Base-by-base conservation (phyloP, 2,329 filamentous ascomycete genomes). In the Alternaria metachromatica region DNA sequence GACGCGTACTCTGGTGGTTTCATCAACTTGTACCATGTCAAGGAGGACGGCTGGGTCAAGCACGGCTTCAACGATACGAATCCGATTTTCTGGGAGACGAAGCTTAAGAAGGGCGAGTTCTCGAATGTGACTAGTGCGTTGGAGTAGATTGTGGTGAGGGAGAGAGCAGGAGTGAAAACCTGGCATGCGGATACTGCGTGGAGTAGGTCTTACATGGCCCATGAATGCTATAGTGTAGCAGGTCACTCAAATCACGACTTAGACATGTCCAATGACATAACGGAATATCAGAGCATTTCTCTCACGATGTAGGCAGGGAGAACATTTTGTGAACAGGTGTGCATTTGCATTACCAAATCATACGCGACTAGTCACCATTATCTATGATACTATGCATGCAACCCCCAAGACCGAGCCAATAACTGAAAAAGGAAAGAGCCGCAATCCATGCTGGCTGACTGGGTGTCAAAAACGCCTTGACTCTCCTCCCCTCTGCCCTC, bases 21-120 rank as follows among this genome's bases (percentile, higher is more conserved):
- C 85, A 97, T 99, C 87, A 99, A 99, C 85, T 81, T 98, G 79
- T 99, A 99, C 84, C 96, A 99, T 79, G 94, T 99, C 80, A 97
- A 97, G 89, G 95, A 99, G 86, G 91, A 94, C 69, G 96, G 96
- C 74, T 99, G 96, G 96, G 94, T 97, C 77, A 97, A 97, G 88
- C 95, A 98, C 80, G 96, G 96, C 67, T 99, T 99, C 87, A 94
- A 86, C 72, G 96, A 99, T 82, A 98, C 95, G 74, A 97, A 98
- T 86, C 95, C 95, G 48, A 97, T 98, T 80, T 99, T 99, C 90
- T 99, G 96, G 96, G 92, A 97, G 87, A 97, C 94, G 54, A 99
- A 99, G 89, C 84, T 99, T 78, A 92, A 97, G 82, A 97, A 97
- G 89, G 94, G 94, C 82, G 96, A 99, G 86, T 99, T 99, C 82